phyloP scores from a whole-genome alignment of 192 early-diverging fungal species.

The Coemansia sp. region DNA sequence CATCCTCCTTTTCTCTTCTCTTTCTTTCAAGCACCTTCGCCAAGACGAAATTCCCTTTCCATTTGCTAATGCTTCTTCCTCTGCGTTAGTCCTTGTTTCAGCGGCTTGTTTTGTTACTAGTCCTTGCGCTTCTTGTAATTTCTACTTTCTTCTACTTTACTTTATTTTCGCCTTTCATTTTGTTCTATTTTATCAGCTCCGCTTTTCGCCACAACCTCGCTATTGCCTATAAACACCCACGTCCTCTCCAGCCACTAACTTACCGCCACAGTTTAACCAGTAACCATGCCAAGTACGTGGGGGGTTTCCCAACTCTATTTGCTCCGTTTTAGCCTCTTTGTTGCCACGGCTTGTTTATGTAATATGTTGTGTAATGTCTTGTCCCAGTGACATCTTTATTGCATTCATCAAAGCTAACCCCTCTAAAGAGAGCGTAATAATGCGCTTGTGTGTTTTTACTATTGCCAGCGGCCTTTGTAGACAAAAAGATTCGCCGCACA shows the following conservation, averaged over 20 bases:
- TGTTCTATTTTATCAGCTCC: conserved; percentile 10
- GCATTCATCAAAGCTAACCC: background rate
- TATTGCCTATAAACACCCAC: conserved; percentile 2
- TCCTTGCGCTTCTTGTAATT: background rate
- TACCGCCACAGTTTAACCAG: background rate
- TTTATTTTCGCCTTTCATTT: conserved; percentile 3
- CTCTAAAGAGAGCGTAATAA: background rate
- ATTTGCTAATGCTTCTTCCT: background rate
- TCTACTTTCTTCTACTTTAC: background rate
- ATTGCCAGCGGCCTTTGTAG: conserved; percentile 13
- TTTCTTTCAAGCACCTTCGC: background rate
- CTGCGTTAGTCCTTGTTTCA: background rate
- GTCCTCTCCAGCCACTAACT: background rate
- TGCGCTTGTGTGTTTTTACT: too few species aligned
- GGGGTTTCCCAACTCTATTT: background rate
- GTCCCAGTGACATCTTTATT: background rate
- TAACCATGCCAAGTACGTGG: background rate
- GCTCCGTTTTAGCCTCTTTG: background rate
- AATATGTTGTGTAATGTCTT: too few species aligned
- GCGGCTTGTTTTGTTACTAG: background rate
- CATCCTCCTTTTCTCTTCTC: background rate
- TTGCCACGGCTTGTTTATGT: too few species aligned
- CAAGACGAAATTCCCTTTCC: background rate
- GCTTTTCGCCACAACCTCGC: conserved; percentile 1
- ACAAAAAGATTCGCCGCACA: conserved; percentile 50